These are phyloP conservation scores for Dendryphion nanum DNA, from an alignment of 2,329 filamentous ascomycete genomes.

Conservation along the genomic window DNA sequence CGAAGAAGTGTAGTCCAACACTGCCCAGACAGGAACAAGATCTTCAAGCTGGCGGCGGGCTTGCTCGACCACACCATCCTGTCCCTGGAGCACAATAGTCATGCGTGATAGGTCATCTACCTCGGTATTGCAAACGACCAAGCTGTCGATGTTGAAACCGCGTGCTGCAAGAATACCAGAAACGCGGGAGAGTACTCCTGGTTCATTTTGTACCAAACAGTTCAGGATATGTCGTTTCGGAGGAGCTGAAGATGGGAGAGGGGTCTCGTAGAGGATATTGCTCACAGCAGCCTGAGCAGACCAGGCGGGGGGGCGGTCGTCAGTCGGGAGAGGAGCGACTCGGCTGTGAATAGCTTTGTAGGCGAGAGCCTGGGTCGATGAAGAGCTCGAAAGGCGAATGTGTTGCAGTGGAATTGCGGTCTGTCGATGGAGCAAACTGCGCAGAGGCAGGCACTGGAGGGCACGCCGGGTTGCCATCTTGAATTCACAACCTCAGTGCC, in stretches of 20 bases:
- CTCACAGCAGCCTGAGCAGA: constrained; percentile 90
- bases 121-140: constrained; percentile 97
- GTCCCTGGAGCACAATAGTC: constrained; percentile 95
- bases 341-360: constrained; percentile 97
- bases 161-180: constrained; percentile 94
- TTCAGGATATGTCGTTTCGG: constrained; percentile 96
- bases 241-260: constrained; percentile 75
- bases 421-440: constrained; percentile 28
- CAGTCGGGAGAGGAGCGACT: constrained; percentile 77
- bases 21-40: constrained; percentile 95
- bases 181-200: constrained; percentile 91
- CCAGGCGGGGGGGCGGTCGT: constrained; percentile 76
- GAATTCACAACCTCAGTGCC: constrained; percentile 11
- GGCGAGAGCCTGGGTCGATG: constrained; percentile 87
- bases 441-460: constrained; percentile 37
- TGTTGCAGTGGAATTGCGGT: constrained; percentile 29
- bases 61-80: constrained; percentile 97
- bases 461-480: constrained; percentile 45
- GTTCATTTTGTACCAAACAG: constrained; percentile 98
- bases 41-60: constrained; percentile 94
- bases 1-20: constrained; percentile 90
- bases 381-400: constrained; percentile 46
- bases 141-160: constrained; percentile 98
- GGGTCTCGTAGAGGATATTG: constrained; percentile 98
- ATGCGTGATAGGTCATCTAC: constrained; percentile 95